These are phyloP conservation scores for Rosa chinensis DNA, from an alignment of 306 rosid genomes.

Conservation along the genomic window DNA sequence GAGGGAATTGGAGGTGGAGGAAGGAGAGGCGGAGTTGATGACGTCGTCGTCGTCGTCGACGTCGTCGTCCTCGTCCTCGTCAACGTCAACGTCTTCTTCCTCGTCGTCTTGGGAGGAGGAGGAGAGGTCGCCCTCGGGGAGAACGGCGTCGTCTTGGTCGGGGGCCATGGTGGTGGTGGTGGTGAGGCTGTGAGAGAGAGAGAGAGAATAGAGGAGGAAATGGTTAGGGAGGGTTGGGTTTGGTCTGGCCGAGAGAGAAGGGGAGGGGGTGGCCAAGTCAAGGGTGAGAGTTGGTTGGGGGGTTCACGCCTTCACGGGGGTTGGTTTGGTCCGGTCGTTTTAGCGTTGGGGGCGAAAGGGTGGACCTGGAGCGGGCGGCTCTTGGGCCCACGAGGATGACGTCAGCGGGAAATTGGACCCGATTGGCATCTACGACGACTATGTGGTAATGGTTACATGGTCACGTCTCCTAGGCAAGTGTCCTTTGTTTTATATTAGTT, in stretches of 20 bases:
- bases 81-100: constrained; percentile 33
- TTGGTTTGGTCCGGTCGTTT: background rate
- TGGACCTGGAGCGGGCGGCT: background rate
- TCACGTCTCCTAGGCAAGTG: background rate
- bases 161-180: constrained; percentile 47
- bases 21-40: constrained; percentile 31
- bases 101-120: constrained; percentile 35
- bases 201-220: background rate
- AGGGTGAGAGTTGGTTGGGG: constrained; percentile 7
- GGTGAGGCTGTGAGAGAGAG: background rate
- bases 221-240: background rate
- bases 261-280: background rate
- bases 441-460: background rate
- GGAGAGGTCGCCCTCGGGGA: constrained; percentile 64
- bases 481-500: too few relatives aligned
- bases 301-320: constrained; percentile 17
- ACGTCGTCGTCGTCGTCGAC: constrained; percentile 25
- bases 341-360: background rate
- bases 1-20: constrained; percentile 30
- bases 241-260: constrained; percentile 11
- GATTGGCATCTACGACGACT: background rate
- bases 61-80: constrained; percentile 26
- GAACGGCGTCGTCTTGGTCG: constrained; percentile 64
- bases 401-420: background rate
- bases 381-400: background rate